Base-by-base conservation (phyloP, 2,329 filamentous ascomycete genomes). In the Capronia epimyces region DNA sequence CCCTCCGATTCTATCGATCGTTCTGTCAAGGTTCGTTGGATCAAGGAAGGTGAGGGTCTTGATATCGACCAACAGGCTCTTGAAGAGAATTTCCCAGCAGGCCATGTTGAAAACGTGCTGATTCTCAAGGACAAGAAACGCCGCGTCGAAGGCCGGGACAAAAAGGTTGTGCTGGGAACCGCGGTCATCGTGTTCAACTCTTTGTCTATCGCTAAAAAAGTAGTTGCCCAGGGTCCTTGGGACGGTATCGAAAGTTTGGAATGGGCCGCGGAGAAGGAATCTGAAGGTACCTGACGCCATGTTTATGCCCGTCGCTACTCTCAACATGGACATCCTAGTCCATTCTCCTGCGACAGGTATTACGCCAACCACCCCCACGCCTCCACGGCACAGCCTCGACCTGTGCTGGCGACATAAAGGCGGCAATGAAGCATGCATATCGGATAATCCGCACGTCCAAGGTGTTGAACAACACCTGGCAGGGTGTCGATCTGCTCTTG, bases 111-210 rank as follows among this genome's bases (percentile, higher is more conserved):
- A 54, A 76, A 74, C 53, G 67, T 74, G 0, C 68, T 79, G 37
- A 65, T 80, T 27, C 67, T 80, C 43, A 79, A 77, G 54, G 78
- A 81, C 59, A 77, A 77, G 56, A 69, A 72, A 50, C 60, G 67
- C 3, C 71, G 72, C 4, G 57, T 75, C 2, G 71, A 71, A 4
- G 75, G 75, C 3, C 69, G 69, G 49, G 74, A 73, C 50, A 74
- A 77, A 56, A 77, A 77, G 58, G 75, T 73, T 50, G 65, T 73
- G 1, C 66, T 78, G 48, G 76, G 72, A 3, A 78, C 72, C 1
- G 79, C 73, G 0, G 73, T 81, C 40, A 66, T 83, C 12, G 71
- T 82, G 12, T 83, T 76, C 64, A 66, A 69, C 2, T 80, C 78
- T 3, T 73, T 83, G 29, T 76, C 46, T 32, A 53, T 53, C 7